These are phyloP conservation scores for Suillus clintonianus DNA, from an alignment of 768 basidiomycete species.

Conservation along the genomic window DNA sequence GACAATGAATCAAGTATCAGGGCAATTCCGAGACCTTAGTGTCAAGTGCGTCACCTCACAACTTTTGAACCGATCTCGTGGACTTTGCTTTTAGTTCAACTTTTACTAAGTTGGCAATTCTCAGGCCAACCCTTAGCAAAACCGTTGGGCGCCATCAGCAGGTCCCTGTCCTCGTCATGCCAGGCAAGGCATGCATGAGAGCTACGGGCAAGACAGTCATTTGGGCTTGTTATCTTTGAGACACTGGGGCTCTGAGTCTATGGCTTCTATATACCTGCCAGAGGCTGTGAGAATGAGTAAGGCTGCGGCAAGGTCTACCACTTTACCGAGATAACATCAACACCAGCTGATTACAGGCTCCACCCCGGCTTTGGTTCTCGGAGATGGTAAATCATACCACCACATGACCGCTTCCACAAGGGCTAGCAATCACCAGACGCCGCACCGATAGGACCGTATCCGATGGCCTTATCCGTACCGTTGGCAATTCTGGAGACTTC, in stretches of 20 bases:
- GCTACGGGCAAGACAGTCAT: not conserved
- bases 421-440: not conserved
- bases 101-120: too few relatives aligned
- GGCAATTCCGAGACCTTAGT: constrained; percentile 58
- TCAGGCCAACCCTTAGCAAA: too few relatives aligned
- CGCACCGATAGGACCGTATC: too few relatives aligned
- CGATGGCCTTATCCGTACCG: too few relatives aligned
- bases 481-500: too few relatives aligned
- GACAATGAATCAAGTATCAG: constrained; percentile 47
- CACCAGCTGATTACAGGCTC: not conserved
- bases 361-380: not conserved
- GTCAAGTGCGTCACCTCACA: constrained; percentile 51
- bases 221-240: not conserved
- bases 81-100: too few relatives aligned
- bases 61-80: not conserved
- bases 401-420: not conserved
- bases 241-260: not conserved
- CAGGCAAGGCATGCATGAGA: too few relatives aligned
- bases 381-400: not conserved
- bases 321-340: not conserved
- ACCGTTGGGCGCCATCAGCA: too few relatives aligned
- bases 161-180: too few relatives aligned
- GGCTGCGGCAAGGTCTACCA: not conserved
- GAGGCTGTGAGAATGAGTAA: not conserved
- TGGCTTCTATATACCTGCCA: not conserved